Evolutionary conservation across 106 monocot genomes (phyloP).

Genomic region (Dioscorea dumetorum): DNA sequence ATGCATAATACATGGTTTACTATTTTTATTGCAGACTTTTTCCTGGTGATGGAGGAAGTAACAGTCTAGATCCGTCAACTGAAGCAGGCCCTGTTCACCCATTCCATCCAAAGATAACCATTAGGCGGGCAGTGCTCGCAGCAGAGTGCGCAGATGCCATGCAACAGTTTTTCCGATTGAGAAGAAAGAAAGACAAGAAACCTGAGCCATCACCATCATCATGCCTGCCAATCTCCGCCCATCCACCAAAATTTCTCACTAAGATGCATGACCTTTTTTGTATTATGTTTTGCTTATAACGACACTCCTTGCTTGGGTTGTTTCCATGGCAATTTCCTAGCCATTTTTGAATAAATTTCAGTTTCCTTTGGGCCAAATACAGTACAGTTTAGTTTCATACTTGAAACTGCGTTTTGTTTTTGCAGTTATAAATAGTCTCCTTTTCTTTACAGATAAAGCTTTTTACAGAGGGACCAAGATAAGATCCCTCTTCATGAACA

Average conservation of each 20-base stretch:
- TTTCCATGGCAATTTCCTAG: too few relatives aligned
- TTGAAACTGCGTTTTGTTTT: too few relatives aligned
- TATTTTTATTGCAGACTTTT: constrained; percentile 43
- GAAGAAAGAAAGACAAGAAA: constrained; percentile 54
- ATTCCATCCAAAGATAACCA: constrained; percentile 79
- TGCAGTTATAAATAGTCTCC: too few relatives aligned
- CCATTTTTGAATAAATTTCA: too few relatives aligned
- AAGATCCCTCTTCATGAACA: too few relatives aligned
- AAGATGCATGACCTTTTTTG: constrained; percentile 61
- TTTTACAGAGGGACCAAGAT: too few relatives aligned
- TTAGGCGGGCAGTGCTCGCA: constrained; percentile 64
- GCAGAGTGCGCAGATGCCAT: constrained; percentile 70
- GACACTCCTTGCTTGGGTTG: too few relatives aligned
- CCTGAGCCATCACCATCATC: constrained; percentile 22
- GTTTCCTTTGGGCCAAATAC: too few relatives aligned
- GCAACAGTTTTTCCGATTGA: constrained; percentile 88
- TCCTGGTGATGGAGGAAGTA: constrained; percentile 49
- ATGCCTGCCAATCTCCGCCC: constrained; percentile 28
- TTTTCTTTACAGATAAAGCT: too few relatives aligned
- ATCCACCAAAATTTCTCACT: constrained; percentile 42
- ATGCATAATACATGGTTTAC: too few relatives aligned
- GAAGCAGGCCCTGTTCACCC: constrained; percentile 78
- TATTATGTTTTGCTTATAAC: constrained; percentile 65
- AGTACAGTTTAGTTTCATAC: too few relatives aligned
- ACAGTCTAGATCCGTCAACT: constrained; percentile 13